These are phyloP conservation scores for Hibiscus tridactylites DNA, from an alignment of 345 rosid genomes.

Conservation along the genomic window DNA sequence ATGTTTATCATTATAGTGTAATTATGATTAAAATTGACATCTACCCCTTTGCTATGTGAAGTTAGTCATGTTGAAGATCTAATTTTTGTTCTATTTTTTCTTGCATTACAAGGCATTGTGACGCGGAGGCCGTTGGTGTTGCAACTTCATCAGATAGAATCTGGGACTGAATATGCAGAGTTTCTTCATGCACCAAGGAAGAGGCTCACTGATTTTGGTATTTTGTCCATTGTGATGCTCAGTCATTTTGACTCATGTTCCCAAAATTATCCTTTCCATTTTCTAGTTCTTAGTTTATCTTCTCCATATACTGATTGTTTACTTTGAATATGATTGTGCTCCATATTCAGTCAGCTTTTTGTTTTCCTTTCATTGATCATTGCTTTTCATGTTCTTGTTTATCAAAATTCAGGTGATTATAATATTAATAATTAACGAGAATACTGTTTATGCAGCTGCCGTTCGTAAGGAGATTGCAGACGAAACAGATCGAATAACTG, in stretches of 20 bases:
- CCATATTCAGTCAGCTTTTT: neutral
- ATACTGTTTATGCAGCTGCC: conserved; percentile 34
- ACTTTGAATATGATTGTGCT: neutral
- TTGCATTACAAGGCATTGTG: conserved; percentile 58
- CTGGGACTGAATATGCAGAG: conserved; percentile 83
- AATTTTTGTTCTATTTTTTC: neutral
- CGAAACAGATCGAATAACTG: conserved; percentile 74
- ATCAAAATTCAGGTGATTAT: neutral
- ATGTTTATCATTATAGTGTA: neutral
- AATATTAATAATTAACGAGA: neutral
- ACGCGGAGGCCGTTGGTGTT: conserved; percentile 93
- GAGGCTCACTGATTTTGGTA: conserved; percentile 82
- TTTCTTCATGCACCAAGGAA: conserved; percentile 92
- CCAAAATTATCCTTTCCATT: neutral
- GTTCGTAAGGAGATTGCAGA: conserved; percentile 67
- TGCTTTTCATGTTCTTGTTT: neutral
- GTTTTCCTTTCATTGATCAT: neutral
- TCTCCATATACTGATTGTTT: neutral
- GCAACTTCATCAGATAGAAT: conserved; percentile 89
- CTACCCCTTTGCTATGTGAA: neutral
- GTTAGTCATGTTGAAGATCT: neutral
- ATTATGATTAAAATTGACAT: neutral
- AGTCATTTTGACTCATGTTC: neutral
- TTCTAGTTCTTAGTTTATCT: neutral
- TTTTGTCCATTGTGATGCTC: conserved; percentile 24